phyloP scores from a whole-genome alignment of 768 basidiomycete species.

The Gautieria morchelliformis region DNA sequence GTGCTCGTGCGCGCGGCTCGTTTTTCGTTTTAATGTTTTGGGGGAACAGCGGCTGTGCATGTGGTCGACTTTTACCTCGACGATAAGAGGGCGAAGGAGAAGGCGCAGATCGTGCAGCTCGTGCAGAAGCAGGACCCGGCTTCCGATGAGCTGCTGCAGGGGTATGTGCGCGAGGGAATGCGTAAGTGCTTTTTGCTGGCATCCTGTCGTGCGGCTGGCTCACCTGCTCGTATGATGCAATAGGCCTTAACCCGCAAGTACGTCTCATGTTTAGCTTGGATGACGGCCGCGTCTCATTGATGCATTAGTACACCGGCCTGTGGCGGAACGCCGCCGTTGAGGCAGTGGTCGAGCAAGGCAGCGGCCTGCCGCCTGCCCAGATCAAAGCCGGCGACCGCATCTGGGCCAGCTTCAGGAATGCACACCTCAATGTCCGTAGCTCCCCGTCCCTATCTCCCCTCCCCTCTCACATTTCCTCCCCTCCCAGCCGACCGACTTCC shows the following conservation, averaged over 20 bases:
- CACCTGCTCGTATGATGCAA: no score
- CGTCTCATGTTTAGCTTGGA: not conserved
- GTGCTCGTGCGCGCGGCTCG: no score
- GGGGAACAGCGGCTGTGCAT: slow-evolving; percentile 28
- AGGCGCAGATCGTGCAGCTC: slow-evolving; percentile 29
- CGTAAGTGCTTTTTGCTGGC: slow-evolving; percentile 22
- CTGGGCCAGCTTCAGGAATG: slow-evolving; percentile 33
- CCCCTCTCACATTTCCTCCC: not conserved
- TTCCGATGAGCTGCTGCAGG: slow-evolving; percentile 29
- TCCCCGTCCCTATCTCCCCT: not conserved
- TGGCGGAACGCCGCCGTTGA: slow-evolving; percentile 29
- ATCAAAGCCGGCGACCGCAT: slow-evolving; percentile 34
- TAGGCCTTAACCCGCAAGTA: not conserved
- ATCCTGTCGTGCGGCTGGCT: not conserved
- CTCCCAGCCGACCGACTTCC: slow-evolving; percentile 31
- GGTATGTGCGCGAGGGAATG: slow-evolving; percentile 45
- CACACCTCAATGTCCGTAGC: slow-evolving; percentile 28
- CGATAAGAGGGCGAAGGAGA: slow-evolving; percentile 29
- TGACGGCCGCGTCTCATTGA: no score
- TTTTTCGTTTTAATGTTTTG: not conserved
- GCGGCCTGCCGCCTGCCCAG: slow-evolving; percentile 22
- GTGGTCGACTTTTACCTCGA: slow-evolving; percentile 47
- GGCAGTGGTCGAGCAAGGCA: slow-evolving; percentile 27
- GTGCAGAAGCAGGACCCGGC: slow-evolving; percentile 22
- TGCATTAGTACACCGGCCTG: slow-evolving; percentile 28